Evolutionary conservation across 495 filamentous ascomycete genomes (phyloP).

Genomic region (Trichoderma orchidacearum): DNA sequence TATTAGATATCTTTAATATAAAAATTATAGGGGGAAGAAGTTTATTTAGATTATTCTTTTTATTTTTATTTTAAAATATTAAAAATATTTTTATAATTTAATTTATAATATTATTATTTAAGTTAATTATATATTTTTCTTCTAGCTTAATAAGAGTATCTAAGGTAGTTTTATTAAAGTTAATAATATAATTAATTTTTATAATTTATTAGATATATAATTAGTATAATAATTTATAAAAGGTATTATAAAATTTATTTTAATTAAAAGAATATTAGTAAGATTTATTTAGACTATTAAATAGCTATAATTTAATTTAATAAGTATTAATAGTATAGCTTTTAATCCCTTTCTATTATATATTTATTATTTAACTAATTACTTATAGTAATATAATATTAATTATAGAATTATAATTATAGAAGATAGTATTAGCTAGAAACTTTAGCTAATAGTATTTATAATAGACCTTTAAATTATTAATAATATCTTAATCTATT

Average conservation of each 20-base stretch:
- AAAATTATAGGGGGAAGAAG: too few species aligned
- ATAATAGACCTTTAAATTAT: neutral
- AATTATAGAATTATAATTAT: neutral
- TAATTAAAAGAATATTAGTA: neutral
- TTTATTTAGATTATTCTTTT: neutral
- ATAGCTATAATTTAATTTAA: neutral
- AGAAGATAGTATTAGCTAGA: neutral
- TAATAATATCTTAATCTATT: neutral
- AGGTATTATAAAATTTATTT: neutral
- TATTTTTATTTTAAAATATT: neutral
- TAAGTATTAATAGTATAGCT: neutral
- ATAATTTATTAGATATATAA: neutral
- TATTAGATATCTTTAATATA: neutral
- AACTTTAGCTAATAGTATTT: neutral
- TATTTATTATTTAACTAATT: neutral
- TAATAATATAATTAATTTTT: neutral
- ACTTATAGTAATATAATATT: neutral
- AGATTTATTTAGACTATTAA: neutral
- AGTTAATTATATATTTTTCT: neutral
- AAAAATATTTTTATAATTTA: neutral
- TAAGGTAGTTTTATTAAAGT: neutral
- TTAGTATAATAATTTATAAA: neutral
- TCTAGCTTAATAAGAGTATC: neutral
- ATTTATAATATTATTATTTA: neutral
- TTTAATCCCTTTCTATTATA: neutral